A percentile compares a stretch with the other conserved stretches of the same genome.
These are phyloP conservation scores for Phoma sp. DNA, from an alignment of 2,329 filamentous ascomycete genomes.

Conservation along the genomic window DNA sequence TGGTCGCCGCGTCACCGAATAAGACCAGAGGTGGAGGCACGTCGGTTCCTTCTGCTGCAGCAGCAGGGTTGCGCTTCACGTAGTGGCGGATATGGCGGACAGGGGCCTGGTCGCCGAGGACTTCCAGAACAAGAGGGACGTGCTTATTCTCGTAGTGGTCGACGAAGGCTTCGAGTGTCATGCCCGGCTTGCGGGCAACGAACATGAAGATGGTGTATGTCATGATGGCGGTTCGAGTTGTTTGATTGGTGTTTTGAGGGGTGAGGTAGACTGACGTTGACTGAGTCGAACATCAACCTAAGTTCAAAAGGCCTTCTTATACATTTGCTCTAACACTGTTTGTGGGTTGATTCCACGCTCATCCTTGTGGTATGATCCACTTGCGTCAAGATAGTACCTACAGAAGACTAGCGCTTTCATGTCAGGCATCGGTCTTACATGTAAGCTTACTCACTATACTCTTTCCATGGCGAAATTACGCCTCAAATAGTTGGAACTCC, in stretches of 20 bases:
- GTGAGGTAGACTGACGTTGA: neutral
- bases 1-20: constrained; percentile 10
- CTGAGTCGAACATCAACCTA: neutral
- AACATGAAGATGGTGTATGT: constrained; percentile 27
- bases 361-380: neutral
- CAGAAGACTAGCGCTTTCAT: neutral
- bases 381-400: neutral
- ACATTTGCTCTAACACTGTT: neutral
- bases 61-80: constrained; percentile 19
- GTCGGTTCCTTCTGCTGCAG: neutral
- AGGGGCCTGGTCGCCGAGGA: constrained; percentile 28
- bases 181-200: constrained; percentile 25
- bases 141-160: constrained; percentile 33
- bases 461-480: neutral
- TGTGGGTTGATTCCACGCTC: neutral
- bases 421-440: neutral
- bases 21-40: constrained; percentile 13
- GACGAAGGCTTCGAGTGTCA: constrained; percentile 27
- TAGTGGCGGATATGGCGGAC: constrained; percentile 33
- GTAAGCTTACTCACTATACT: constrained; percentile 8
- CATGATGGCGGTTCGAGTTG: constrained; percentile 18
- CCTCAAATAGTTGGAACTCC: too few relatives aligned
- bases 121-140: constrained; percentile 28
- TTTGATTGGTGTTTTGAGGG: neutral
- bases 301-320: neutral